phyloP scores from a whole-genome alignment of 2,329 filamentous ascomycete species.

The Pseudogymnoascus sp. region DNA sequence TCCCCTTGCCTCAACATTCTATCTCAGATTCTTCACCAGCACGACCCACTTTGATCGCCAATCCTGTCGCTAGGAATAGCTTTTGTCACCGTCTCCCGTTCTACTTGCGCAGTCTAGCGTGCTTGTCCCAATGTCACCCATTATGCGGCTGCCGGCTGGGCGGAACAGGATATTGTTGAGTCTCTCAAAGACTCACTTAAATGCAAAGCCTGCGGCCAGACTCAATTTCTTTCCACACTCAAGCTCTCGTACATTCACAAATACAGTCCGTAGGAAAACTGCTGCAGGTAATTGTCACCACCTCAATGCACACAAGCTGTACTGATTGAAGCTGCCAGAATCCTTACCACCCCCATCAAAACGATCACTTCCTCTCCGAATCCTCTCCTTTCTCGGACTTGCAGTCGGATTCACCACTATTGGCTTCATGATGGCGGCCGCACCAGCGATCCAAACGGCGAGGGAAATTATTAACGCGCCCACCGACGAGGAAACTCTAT shows the following conservation, averaged over 20 bases:
- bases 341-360: constrained; percentile 16
- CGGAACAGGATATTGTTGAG: not conserved
- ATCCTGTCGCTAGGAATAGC: not conserved
- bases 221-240: not conserved
- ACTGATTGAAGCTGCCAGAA: constrained; percentile 3
- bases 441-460: constrained; percentile 42
- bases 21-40: not conserved
- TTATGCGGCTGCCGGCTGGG: constrained; percentile 1
- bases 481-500: constrained; percentile 65
- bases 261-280: not conserved
- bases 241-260: not conserved
- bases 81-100: not conserved
- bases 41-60: not conserved
- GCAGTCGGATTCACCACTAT: constrained; percentile 38
- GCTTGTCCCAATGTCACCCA: not conserved
- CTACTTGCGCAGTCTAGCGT: not conserved
- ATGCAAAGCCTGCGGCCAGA: not conserved
- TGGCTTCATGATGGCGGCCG: constrained; percentile 49
- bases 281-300: not conserved
- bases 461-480: constrained; percentile 44
- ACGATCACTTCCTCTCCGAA: constrained; percentile 37
- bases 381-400: constrained; percentile 39
- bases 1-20: not conserved
- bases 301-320: not conserved
- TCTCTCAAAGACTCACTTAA: not conserved